Percentiles rank a stretch among this genome's conserved stretches.
These are phyloP conservation scores for Eleusine coracana DNA, from an alignment of 176 grass and related monocot species.

Conservation along the genomic window DNA sequence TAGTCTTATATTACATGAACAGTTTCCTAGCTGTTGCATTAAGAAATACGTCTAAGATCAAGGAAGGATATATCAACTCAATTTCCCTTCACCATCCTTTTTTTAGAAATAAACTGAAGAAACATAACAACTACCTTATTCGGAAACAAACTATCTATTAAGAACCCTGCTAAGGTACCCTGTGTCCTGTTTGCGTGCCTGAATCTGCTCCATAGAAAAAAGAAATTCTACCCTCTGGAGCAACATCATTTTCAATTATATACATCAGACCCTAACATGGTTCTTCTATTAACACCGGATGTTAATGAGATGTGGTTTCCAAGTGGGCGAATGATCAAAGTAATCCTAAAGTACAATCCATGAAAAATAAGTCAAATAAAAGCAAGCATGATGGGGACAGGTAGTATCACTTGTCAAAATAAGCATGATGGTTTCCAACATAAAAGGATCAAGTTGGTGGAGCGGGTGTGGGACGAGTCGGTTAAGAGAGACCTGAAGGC, in stretches of 20 bases:
- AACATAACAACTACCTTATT: neutral
- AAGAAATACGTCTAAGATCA: neutral
- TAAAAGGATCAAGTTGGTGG: neutral
- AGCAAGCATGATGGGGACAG: neutral
- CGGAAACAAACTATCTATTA: neutral
- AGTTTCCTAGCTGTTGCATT: neutral
- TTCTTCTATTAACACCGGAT: neutral
- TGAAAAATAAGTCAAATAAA: neutral
- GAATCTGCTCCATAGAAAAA: neutral
- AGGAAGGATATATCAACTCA: neutral
- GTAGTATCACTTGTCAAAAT: neutral
- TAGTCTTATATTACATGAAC: neutral
- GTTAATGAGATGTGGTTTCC: neutral
- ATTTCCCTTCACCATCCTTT: neutral
- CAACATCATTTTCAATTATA: neutral
- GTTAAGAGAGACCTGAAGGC: no score
- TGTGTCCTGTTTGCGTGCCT: neutral
- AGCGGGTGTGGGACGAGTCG: no score
- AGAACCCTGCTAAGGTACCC: neutral
- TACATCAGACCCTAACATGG: neutral
- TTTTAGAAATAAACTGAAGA: neutral
- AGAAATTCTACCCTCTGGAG: neutral
- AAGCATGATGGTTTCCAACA: neutral
- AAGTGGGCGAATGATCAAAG: neutral
- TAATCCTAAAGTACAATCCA: neutral